Evolutionary conservation across 306 rosid genomes (phyloP), one percentile per base, ranked within the genome.

Genomic region (Dryas octopetala): DNA sequence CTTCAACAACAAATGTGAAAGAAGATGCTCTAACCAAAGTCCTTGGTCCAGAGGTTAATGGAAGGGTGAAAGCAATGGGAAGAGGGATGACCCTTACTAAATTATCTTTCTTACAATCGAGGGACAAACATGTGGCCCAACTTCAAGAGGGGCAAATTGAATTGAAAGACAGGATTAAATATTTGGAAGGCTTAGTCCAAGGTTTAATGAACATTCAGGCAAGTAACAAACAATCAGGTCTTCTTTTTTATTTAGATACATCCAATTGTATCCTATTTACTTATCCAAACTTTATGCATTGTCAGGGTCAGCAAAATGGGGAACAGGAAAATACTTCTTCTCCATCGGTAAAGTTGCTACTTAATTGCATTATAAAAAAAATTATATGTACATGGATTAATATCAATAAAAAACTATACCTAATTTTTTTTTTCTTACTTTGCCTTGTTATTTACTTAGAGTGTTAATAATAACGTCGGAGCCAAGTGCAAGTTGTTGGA

Each of bases 401-500:
- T 4, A 14, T 62, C 4, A 13, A 67, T 11, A 28, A 0, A 48
- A 46, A 1, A 46, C 4, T 46, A 3, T 46, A 3, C 0, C 6
- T 9, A 68, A n/a, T n/a, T n/a, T n/a, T n/a, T n/a, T n/a, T n/a
- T 7, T 16, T 17, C 45, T 23, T 23, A 19, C 5, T 67, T 64
- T 13, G 12, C 19, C n/a, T 23, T 4, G 32, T 28, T 28, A 9
- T 23, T 11, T 68, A 16, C 57, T n/a, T 13, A 59, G 23, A 60
- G 57, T 14, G 47, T 46, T 3, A 59, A 73, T 23, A 17, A 4
- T 23, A 19, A 55, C 64, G 38, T 32, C 17, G 5, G 3, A 2
- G 5, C 17, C 2, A 71, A 55, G 41, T 71, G 65, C 53, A 71
- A 41, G 75, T 9, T 71, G 2, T 17, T 71, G 14, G 75, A 71